Evolutionary conservation across 352 stramenopile species (phyloP), one percentile per base, ranked within the genome.

Genomic region (Phytophthora palmivora): DNA sequence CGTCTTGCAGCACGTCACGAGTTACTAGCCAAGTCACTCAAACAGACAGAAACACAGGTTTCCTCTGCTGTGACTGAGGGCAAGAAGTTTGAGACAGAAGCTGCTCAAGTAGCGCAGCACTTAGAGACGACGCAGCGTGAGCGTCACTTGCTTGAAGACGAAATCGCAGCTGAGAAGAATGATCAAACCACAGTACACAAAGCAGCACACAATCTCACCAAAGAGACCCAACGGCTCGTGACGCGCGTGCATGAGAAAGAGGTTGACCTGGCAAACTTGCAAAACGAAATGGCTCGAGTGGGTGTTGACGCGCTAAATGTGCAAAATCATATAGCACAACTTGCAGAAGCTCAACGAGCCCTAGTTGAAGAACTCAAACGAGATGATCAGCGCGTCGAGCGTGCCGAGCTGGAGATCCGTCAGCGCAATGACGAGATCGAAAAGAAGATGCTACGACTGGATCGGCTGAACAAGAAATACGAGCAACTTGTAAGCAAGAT

Each of bases 341-440:
- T 98, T 14, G 70, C 82, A 34, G 92, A 98, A 54, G 91, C 81
- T 4, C 76, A 98, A 37, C 70, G 83, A 18, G 82, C 85, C 44
- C 63, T 92, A 11, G 68, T 97, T 19, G 64, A 66, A 2, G 92
- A 97, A 60, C 79, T 98, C 16, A 91, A 95, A 59, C 67, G 78
- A 18, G 93, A 97, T 41, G 93, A 98, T 58, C 72, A 90, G 24
- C 68, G 87, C 11, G 94, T 98, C 15, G 89, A 95, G 60, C 94
- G 96, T 64, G 89, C 96, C 37, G 87, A 98, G 72, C 59, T 96
- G 18, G 94, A 98, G 67, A 97, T 98, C 50, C 88, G 91, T 7
- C 95, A 98, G 72, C 82, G 91, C 12, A 96, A 98, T 56, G 93
- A 98, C 71, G 92, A 98, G 58, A 98, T 98, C 18, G 96, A 98